Base-by-base conservation (phyloP, 768 basidiomycete genomes). In the Pholiota molesta region DNA sequence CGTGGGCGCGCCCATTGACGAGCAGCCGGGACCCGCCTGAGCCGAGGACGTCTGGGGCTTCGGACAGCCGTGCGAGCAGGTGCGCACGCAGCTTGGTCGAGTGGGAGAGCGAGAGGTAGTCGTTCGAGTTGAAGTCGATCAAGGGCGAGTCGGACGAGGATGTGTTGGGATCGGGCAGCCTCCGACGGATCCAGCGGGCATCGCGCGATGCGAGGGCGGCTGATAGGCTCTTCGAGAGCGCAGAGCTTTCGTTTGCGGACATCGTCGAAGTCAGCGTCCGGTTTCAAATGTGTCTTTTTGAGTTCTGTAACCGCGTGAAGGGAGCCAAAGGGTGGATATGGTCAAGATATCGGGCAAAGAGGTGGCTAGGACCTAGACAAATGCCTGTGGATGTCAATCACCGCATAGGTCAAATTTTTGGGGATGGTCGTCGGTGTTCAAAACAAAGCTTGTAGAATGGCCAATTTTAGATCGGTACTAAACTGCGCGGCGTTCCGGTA, bases 1-100 rank as follows among this genome's bases (percentile, higher is more conserved):
- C 78, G 73, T 97, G 95, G 0, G 86, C 79, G 8, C 83, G 81
- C 8, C 86, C 86, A 68, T 92, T 90, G 57, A 94, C 90, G 28
- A 97, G 84, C 0, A 99, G 81, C 5, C 96, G 81, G 5, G 94
- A 97, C 14, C 94, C 95, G 0, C 94, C 88, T 1, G 95, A 92
- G 17, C 96, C 96, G 28, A 95, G 83, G 52, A 95, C 81, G 23
- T 81, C 75, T n/a, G 81, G 85, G 0, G 82, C 77, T 0, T 59
- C 54, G 2, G 72, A 65, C 13, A 92, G 81, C 57, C 83, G 81
- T 2, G 67, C 33, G 35, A 96, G 80, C 69, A 94, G 90, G 9
- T 74, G 77, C 0, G 72, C 57, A 29, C 89, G 88, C 13, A 95
- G 80, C 19, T 66, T 63, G 1, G 80, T 67, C 2, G 88, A 92